Evolutionary conservation across 257 asterid species (phyloP).

Genomic region (Nyctanthes arbortristis): DNA sequence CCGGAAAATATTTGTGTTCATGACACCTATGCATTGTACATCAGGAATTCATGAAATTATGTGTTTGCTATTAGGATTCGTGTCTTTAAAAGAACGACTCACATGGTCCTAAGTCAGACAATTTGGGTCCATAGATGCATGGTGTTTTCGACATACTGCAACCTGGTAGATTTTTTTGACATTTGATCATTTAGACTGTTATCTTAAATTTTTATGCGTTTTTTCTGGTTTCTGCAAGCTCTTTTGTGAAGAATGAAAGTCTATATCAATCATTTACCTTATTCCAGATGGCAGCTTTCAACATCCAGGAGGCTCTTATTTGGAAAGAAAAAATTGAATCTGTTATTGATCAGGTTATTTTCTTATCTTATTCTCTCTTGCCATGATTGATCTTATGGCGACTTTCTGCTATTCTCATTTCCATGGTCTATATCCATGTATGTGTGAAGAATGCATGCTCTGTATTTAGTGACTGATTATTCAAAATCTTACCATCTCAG

Average conservation of each 20-base stretch:
- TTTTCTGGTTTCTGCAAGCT: constrained; percentile 18
- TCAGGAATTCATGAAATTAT: constrained; percentile 2
- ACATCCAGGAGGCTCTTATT: constrained; percentile 82
- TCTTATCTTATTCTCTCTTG: constrained; percentile 21
- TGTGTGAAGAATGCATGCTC: neutral
- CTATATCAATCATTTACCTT: constrained; percentile 15
- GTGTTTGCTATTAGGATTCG: constrained; percentile 7
- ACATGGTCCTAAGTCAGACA: constrained; percentile 14
- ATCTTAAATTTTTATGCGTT: constrained; percentile 2
- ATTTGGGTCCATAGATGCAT: neutral
- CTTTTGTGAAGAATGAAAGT: constrained; percentile 16
- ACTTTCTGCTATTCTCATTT: neutral
- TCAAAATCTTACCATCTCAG: neutral
- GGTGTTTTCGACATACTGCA: constrained; percentile 9
- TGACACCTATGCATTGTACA: neutral
- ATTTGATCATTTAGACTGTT: constrained; percentile 4
- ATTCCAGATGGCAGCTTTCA: constrained; percentile 95
- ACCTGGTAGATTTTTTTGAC: neutral
- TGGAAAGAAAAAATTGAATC: constrained; percentile 90
- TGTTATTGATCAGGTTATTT: constrained; percentile 82
- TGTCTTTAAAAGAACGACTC: constrained; percentile 13
- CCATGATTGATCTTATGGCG: constrained; percentile 12
- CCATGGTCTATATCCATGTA: neutral
- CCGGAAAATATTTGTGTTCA: neutral
- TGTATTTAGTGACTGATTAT: neutral